Percentiles rank a stretch among this genome's conserved stretches.
Evolutionary conservation across 805 yeast genomes (phyloP).

Genomic region (Wickerhamomyces bovis): DNA sequence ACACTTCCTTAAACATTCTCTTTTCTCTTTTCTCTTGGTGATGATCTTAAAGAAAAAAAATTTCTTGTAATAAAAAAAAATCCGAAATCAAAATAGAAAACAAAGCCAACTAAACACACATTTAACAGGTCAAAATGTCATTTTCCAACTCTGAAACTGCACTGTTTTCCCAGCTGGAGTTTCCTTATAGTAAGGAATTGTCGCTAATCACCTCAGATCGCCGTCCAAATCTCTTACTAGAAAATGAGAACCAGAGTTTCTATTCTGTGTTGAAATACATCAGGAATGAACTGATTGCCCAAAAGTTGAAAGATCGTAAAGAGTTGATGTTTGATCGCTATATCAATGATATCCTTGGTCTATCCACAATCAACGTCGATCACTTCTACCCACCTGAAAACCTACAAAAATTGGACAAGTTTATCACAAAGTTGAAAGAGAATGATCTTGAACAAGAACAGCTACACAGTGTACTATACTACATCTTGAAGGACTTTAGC

Average conservation of each 20-base stretch:
- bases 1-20: no score
- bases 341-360: conserved; percentile 13
- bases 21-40: no score
- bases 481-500: conserved; percentile 22
- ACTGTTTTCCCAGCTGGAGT: conserved; percentile 9
- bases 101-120: neutral
- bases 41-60: neutral
- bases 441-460: conserved; percentile 7
- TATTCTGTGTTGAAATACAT: conserved; percentile 17
- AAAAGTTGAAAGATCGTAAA: conserved; percentile 11
- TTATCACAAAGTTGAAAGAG: conserved; percentile 9
- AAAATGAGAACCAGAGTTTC: conserved; percentile 17
- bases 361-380: conserved; percentile 6
- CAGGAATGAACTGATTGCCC: conserved; percentile 16
- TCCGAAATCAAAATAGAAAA: conserved; percentile 1
- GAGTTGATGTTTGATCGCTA: conserved; percentile 16
- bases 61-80: neutral
- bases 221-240: conserved; percentile 17
- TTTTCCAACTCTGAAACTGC: conserved; percentile 4
- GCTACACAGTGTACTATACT: conserved; percentile 16
- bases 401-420: conserved; percentile 10
- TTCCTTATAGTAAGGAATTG: conserved; percentile 21
- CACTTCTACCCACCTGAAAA: conserved; percentile 22
- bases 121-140: neutral
- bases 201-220: conserved; percentile 11